These are phyloP conservation scores for Phytopythium oedochilum DNA, from an alignment of 352 stramenopile species.

Conservation along the genomic window DNA sequence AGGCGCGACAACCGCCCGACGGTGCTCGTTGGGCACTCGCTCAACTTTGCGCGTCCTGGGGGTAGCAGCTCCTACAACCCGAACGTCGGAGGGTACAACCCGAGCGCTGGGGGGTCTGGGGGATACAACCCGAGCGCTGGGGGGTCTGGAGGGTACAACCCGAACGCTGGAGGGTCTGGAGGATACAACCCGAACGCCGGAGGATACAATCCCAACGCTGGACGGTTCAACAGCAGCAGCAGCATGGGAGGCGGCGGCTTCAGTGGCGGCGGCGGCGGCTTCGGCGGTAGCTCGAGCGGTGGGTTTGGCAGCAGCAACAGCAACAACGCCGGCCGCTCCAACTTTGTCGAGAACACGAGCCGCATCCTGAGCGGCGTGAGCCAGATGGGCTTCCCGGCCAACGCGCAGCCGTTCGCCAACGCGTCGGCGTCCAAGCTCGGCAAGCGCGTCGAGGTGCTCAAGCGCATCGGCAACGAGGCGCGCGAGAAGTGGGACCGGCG, in stretches of 20 bases:
- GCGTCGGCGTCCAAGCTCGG: constrained; percentile 50
- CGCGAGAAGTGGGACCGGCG: constrained; percentile 82
- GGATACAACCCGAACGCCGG: constrained; percentile 18
- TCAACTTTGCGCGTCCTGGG: constrained; percentile 61
- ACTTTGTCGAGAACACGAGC: constrained; percentile 58
- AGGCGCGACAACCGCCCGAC: constrained; percentile 81
- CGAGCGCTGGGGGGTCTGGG: constrained; percentile 20
- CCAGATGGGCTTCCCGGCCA: constrained; percentile 42
- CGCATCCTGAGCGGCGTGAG: constrained; percentile 37
- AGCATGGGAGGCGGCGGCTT: constrained; percentile 3
- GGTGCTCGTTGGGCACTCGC: constrained; percentile 71
- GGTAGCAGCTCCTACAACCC: constrained; percentile 40
- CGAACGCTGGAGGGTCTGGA: constrained; percentile 18
- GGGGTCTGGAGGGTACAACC: constrained; percentile 39
- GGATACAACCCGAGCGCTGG: constrained; percentile 19
- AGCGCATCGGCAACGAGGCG: constrained; percentile 74
- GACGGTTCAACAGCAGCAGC: constrained; percentile 9
- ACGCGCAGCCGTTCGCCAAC: constrained; percentile 38
- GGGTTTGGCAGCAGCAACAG: constrained; percentile 12
- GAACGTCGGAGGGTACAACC: constrained; percentile 33
- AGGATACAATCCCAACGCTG: constrained; percentile 34
- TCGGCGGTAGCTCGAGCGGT: constrained; percentile 5
- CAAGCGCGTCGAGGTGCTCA: constrained; percentile 75
- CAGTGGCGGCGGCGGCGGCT: constrained; percentile 2
- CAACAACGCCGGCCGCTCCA: constrained; percentile 17